Percentiles rank a stretch among this genome's conserved stretches.
Conservation (phyloP, 768 basidiomycete genomes). For the Boletus sp. region DNA sequence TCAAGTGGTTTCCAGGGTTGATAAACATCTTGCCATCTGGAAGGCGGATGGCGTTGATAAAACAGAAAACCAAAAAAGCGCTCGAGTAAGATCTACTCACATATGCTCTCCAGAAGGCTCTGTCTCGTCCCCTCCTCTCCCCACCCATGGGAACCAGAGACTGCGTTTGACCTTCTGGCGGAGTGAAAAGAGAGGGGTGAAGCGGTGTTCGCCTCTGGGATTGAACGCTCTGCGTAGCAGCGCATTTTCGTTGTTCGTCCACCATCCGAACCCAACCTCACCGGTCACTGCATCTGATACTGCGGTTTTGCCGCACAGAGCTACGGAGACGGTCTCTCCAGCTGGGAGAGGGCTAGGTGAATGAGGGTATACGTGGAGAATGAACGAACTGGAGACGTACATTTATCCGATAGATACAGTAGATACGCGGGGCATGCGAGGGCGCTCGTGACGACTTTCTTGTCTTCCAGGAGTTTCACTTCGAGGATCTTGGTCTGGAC, state of each 20-base stretch:
- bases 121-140: constrained; percentile 2
- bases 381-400: not conserved
- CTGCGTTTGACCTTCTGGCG: not conserved
- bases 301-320: not conserved
- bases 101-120: not conserved
- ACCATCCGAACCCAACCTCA: constrained; percentile 1
- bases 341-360: not conserved
- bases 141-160: not conserved
- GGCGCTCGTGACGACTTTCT: constrained; percentile 23
- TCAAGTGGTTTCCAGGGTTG: constrained; percentile 19
- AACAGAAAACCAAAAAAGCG: too few species aligned
- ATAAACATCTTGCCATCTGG: constrained; percentile 19
- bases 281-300: not conserved
- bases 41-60: not conserved
- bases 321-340: constrained; percentile 11
- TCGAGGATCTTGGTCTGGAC: constrained; percentile 16
- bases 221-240: constrained; percentile 2
- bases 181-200: constrained; percentile 12
- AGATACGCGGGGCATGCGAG: constrained; percentile 28
- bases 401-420: constrained; percentile 22
- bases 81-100: constrained; percentile 2
- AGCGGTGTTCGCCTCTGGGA: not conserved
- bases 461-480: constrained; percentile 14
- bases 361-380: not conserved
- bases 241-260: constrained; percentile 1